Conservation (phyloP, 2,329 filamentous ascomycete genomes). For the Calonectria montana region DNA sequence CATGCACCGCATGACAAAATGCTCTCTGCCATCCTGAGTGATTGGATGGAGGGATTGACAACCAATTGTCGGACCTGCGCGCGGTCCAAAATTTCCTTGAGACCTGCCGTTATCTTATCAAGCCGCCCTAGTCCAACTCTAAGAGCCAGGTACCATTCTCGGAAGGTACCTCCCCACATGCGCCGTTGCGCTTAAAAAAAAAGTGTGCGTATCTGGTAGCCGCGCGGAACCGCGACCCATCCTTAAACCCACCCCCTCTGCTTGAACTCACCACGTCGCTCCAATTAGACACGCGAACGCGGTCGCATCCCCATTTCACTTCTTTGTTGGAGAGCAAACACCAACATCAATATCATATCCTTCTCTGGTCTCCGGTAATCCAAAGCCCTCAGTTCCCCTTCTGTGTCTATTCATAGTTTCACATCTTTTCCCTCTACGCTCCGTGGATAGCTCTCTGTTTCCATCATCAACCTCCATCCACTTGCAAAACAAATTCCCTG, state of each 20-base stretch:
- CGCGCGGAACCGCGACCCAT: constrained; percentile 13
- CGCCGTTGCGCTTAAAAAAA: neutral
- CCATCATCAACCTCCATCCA: neutral
- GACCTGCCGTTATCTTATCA: constrained; percentile 43
- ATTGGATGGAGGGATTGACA: neutral
- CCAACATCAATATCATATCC: constrained; percentile 4
- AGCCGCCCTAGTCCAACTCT: neutral
- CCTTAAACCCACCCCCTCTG: constrained; percentile 30
- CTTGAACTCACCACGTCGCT: constrained; percentile 20
- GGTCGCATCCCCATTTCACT: constrained; percentile 39
- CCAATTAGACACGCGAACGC: constrained; percentile 42
- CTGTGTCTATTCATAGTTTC: neutral
- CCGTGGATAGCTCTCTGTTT: neutral
- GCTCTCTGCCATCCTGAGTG: constrained; percentile 40
- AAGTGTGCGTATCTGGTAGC: neutral
- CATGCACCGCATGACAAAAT: constrained; percentile 43
- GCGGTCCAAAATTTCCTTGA: constrained; percentile 21
- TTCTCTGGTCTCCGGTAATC: neutral
- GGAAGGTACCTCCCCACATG: neutral
- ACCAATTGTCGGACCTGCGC: neutral
- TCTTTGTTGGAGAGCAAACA: constrained; percentile 13
- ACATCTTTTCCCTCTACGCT: neutral
- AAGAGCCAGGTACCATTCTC: neutral
- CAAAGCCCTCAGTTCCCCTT: neutral
- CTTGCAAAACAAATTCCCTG: neutral